Evolutionary conservation across 345 rosid species (phyloP).

Genomic region (Toxicodendron radicans): DNA sequence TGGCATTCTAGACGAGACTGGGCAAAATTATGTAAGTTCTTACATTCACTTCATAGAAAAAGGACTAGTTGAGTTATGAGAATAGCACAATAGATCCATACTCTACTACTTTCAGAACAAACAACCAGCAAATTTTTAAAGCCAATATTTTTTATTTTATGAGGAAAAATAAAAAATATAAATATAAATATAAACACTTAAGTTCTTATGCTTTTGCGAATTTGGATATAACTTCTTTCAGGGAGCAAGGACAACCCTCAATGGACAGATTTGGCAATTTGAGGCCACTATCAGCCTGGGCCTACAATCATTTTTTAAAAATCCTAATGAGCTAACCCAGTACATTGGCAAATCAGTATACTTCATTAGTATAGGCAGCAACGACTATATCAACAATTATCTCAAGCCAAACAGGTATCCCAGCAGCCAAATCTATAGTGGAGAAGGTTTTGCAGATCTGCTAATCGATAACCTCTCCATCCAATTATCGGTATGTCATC

Average conservation of each 20-base stretch:
- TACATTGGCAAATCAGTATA: conserved; percentile 31
- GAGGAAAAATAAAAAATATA: too few species aligned
- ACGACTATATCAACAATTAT: conserved; percentile 54
- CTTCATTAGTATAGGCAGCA: conserved; percentile 40
- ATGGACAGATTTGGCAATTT: conserved; percentile 36
- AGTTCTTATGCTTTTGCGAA: too few species aligned
- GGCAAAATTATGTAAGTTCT: conserved; percentile 19
- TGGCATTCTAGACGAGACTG: conserved; percentile 42
- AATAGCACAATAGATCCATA: too few species aligned
- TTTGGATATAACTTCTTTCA: not conserved
- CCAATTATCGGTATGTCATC: conserved; percentile 14
- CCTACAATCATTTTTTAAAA: conserved; percentile 27
- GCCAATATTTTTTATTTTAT: not conserved
- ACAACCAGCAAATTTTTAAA: not conserved
- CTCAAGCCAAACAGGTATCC: conserved; percentile 42
- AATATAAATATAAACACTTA: too few species aligned
- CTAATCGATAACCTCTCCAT: conserved; percentile 35
- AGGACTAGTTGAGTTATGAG: too few species aligned
- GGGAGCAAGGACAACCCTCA: conserved; percentile 36
- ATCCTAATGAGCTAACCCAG: conserved; percentile 21
- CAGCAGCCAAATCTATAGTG: conserved; percentile 37
- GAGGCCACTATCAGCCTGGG: conserved; percentile 23
- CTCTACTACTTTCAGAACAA: not conserved
- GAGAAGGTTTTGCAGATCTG: conserved; percentile 39
- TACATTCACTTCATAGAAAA: not conserved